Evolutionary conservation across 371 early-diverging fungal species (phyloP).

Genomic region (Parasitella parasitica): DNA sequence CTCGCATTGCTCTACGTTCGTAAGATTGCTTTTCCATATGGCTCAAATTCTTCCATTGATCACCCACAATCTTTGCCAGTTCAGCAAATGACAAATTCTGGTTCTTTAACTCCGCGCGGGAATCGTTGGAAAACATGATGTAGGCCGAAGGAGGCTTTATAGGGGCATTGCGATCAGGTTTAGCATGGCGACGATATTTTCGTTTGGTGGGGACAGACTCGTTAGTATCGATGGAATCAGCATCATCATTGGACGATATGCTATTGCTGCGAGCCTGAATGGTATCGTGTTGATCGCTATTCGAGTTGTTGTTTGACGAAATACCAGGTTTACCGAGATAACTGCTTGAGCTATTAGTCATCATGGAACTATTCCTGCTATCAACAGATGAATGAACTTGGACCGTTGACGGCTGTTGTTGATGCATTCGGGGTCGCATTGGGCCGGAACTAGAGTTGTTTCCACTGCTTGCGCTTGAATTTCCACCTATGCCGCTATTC

Average conservation of each 20-base stretch:
- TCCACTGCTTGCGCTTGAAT: slow-evolving; percentile 11
- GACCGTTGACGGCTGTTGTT: not conserved
- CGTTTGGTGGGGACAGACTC: slow-evolving; percentile 28
- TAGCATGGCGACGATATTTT: slow-evolving; percentile 50
- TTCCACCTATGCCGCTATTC: slow-evolving; percentile 19
- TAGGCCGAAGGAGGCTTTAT: slow-evolving; percentile 54
- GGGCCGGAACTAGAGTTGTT: not conserved
- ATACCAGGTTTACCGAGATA: not conserved
- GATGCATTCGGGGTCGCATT: not conserved
- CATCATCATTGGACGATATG: slow-evolving; percentile 32
- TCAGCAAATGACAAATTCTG: slow-evolving; percentile 45
- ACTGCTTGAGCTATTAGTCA: not conserved
- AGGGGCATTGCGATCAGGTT: slow-evolving; percentile 49
- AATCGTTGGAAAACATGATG: slow-evolving; percentile 50
- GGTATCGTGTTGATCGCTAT: not conserved
- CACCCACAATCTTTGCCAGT: slow-evolving; percentile 47
- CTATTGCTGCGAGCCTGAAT: not conserved
- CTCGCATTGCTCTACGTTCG: slow-evolving; percentile 39
- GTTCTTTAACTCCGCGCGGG: slow-evolving; percentile 36
- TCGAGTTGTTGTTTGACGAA: not conserved
- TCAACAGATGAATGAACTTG: not conserved
- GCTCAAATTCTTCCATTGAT: slow-evolving; percentile 50
- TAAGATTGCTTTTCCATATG: slow-evolving; percentile 33
- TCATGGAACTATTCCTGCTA: not conserved
- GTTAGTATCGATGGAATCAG: slow-evolving; percentile 19